phyloP scores from a whole-genome alignment of 73 alveolate species.

The Tetrahymena malaccensis region DNA sequence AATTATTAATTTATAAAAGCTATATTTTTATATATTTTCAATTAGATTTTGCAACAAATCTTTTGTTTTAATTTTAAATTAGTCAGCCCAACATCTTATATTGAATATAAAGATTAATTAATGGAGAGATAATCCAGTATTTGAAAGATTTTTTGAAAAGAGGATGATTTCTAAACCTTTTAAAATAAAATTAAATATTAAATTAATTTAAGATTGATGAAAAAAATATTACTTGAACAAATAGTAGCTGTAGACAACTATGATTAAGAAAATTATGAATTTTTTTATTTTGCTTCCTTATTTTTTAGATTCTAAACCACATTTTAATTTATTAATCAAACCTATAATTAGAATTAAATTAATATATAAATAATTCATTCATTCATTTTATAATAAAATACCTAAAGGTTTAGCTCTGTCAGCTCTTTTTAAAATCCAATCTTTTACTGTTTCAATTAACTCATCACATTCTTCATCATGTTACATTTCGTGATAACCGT shows the following conservation, averaged over 20 bases:
- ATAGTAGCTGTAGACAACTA: background rate
- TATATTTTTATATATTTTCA: too few species aligned
- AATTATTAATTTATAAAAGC: background rate
- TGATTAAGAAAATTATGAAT: background rate
- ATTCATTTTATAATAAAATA: background rate
- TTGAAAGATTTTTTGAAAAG: background rate
- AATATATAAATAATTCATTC: too few species aligned
- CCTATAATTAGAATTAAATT: background rate
- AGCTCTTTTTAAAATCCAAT: slow-evolving; percentile 23
- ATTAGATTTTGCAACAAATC: background rate
- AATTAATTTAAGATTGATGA: background rate
- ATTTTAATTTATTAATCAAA: background rate
- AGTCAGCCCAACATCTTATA: background rate
- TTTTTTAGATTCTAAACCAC: background rate
- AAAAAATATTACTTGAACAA: background rate
- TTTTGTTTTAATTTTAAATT: background rate
- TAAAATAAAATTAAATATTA: background rate
- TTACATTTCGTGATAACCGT: slow-evolving; percentile 39
- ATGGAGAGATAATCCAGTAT: background rate
- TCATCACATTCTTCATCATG: slow-evolving; percentile 52
- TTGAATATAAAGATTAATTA: background rate
- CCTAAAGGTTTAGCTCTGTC: slow-evolving; percentile 32
- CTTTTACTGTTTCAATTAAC: slow-evolving; percentile 6
- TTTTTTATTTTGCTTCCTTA: background rate
- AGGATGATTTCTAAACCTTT: background rate